These are phyloP conservation scores for Melaleuca alternifolia DNA, from an alignment of 345 rosid genomes.

Conservation along the genomic window DNA sequence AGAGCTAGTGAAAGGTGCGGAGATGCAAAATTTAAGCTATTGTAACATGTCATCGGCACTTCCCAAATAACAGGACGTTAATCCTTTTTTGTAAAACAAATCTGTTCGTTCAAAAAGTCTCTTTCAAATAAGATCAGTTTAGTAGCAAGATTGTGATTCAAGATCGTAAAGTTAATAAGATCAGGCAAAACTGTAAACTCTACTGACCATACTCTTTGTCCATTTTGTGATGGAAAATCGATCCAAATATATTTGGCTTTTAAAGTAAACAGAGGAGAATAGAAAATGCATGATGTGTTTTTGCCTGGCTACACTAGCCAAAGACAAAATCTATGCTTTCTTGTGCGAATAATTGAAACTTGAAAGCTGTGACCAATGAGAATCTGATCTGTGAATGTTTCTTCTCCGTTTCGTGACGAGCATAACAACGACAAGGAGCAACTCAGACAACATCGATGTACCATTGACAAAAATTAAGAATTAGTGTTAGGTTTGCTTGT, in stretches of 20 bases:
- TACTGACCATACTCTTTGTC: no score
- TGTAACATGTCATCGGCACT: no score
- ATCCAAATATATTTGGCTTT: not conserved
- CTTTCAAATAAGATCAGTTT: no score
- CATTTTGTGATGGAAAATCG: no score
- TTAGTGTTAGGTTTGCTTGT: not conserved
- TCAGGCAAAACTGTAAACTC: no score
- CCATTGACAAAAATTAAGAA: not conserved
- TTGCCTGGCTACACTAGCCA: not conserved
- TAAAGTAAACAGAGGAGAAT: not conserved
- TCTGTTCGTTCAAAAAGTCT: not conserved
- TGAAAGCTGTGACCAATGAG: not conserved
- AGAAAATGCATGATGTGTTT: not conserved
- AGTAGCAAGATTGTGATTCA: no score
- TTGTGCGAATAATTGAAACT: not conserved
- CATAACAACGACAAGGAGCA: not conserved
- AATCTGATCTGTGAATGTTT: not conserved
- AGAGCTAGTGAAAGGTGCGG: no score
- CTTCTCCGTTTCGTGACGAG: not conserved
- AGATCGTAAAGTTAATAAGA: no score
- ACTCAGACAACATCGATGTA: not conserved
- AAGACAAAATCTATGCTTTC: not conserved
- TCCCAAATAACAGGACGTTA: no score
- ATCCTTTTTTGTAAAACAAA: not conserved
- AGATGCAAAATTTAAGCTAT: no score